Percentiles rank a stretch among this genome's conserved stretches.
These are phyloP conservation scores for Scenedesmus sp. DNA, from an alignment of 163 green algal genomes.

Conservation along the genomic window DNA sequence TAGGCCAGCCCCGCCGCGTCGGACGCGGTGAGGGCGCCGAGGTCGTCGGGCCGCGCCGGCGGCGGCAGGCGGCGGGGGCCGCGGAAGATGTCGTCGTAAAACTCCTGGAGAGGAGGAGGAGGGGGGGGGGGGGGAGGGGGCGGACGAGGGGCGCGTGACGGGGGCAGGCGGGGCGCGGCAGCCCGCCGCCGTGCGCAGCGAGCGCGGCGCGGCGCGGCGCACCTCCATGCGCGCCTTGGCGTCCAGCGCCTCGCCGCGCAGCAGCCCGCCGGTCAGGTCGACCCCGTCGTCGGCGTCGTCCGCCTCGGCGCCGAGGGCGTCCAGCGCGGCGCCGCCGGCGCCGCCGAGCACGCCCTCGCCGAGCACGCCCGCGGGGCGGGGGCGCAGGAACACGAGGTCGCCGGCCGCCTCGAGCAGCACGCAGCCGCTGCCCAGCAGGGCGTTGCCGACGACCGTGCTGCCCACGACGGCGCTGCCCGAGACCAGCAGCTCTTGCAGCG, in stretches of 20 bases:
- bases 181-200: background rate
- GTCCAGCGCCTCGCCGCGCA: slow-evolving; percentile 19
- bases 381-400: slow-evolving; percentile 6
- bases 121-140: too few relatives aligned
- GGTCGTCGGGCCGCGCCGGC: slow-evolving; percentile 8
- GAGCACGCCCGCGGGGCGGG: slow-evolving; percentile 22
- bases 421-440: slow-evolving; percentile 38
- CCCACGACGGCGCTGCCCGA: background rate
- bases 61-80: slow-evolving; percentile 18
- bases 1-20: slow-evolving; percentile 24
- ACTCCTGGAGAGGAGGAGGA: slow-evolving; percentile 23
- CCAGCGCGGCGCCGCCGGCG: background rate
- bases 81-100: slow-evolving; percentile 37
- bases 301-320: too few relatives aligned
- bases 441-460: slow-evolving; percentile 33
- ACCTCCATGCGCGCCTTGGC: slow-evolving; percentile 26
- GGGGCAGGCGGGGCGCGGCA: background rate
- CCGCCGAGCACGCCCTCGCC: slow-evolving; percentile 8
- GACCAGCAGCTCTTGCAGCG: slow-evolving; percentile 39
- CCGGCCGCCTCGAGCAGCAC: slow-evolving; percentile 11
- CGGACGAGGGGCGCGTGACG: background rate
- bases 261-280: background rate
- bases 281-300: slow-evolving; percentile 21
- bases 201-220: too few relatives aligned
- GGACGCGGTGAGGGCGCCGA: background rate